Percentiles rank a stretch among this genome's conserved stretches.
phyloP scores from a whole-genome alignment of 148 eudicot genomes.

The Amaranthus palmeri region DNA sequence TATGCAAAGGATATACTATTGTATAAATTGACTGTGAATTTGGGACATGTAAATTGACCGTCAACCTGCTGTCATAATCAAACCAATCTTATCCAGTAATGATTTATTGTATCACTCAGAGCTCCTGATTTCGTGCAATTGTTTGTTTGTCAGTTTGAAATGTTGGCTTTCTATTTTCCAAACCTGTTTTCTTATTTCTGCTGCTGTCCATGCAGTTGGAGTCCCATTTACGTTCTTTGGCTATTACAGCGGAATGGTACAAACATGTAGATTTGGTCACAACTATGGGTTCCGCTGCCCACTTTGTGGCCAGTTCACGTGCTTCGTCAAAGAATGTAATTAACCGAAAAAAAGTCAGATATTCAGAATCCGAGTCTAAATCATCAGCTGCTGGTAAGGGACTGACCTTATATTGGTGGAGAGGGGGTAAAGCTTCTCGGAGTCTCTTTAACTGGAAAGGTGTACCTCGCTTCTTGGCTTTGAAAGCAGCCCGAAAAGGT shows the following conservation, averaged over 20 bases:
- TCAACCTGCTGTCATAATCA: too few species aligned
- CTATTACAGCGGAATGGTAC: constrained; percentile 73
- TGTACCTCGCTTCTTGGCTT: constrained; percentile 64
- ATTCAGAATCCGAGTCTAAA: constrained; percentile 34
- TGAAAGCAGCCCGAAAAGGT: constrained; percentile 93
- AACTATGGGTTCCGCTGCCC: constrained; percentile 74
- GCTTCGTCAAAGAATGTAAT: constrained; percentile 44
- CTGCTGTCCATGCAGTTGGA: constrained; percentile 57
- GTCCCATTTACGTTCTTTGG: constrained; percentile 61
- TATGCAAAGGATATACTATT: too few species aligned
- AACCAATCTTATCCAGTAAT: too few species aligned
- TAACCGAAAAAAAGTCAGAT: constrained; percentile 43
- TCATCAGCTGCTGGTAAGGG: constrained; percentile 52
- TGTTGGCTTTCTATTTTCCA: not conserved
- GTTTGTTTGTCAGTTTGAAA: not conserved
- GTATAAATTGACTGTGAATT: too few species aligned
- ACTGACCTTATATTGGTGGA: constrained; percentile 78
- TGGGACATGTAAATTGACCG: too few species aligned
- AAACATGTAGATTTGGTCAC: constrained; percentile 69
- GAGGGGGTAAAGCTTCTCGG: constrained; percentile 86
- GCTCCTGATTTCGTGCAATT: too few species aligned
- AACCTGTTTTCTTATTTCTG: constrained; percentile 10
- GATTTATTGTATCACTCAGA: too few species aligned
- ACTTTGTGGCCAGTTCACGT: constrained; percentile 52
- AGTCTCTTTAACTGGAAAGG: constrained; percentile 76